These are phyloP conservation scores for Rhizophagus clarus DNA, from an alignment of 192 early-diverging fungal species.

Conservation along the genomic window DNA sequence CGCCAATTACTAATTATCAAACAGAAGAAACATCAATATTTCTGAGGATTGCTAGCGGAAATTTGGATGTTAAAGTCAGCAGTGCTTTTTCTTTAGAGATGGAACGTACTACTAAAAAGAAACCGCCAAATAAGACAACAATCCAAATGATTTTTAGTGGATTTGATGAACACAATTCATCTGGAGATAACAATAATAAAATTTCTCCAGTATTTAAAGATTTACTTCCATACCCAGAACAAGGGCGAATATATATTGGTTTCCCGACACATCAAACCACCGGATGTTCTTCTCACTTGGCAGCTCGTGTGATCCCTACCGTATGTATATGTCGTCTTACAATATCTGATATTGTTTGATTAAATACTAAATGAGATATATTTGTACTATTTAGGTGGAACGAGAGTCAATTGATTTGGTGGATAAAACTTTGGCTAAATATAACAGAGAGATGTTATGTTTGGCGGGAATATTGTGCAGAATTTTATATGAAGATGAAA, in stretches of 20 bases:
- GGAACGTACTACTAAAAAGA: conserved; percentile 89
- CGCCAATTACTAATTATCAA: conserved; percentile 13
- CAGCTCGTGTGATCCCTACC: conserved; percentile 86
- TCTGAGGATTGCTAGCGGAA: conserved; percentile 66
- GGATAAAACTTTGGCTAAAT: conserved; percentile 74
- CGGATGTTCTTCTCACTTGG: conserved; percentile 77
- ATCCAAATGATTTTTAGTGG: conserved; percentile 76
- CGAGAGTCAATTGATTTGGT: conserved; percentile 90
- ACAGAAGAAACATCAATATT: conserved; percentile 62
- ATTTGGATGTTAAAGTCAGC: conserved; percentile 58
- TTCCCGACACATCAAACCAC: conserved; percentile 93
- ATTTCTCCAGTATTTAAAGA: conserved; percentile 69
- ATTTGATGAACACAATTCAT: conserved; percentile 63
- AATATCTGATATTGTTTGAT: neutral
- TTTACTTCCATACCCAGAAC: conserved; percentile 71
- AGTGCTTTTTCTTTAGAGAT: conserved; percentile 71
- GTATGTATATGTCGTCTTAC: conserved; percentile 33
- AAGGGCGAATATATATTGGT: conserved; percentile 88
- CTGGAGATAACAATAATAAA: conserved; percentile 30
- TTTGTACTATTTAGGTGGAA: conserved; percentile 50
- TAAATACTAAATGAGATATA: too few species aligned
- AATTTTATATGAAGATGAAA: conserved; percentile 78
- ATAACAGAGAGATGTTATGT: conserved; percentile 82
- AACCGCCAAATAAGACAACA: conserved; percentile 68
- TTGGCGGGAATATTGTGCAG: conserved; percentile 74